phyloP scores from a whole-genome alignment of 2,329 filamentous ascomycete species.

The Fusarium avenaceum region DNA sequence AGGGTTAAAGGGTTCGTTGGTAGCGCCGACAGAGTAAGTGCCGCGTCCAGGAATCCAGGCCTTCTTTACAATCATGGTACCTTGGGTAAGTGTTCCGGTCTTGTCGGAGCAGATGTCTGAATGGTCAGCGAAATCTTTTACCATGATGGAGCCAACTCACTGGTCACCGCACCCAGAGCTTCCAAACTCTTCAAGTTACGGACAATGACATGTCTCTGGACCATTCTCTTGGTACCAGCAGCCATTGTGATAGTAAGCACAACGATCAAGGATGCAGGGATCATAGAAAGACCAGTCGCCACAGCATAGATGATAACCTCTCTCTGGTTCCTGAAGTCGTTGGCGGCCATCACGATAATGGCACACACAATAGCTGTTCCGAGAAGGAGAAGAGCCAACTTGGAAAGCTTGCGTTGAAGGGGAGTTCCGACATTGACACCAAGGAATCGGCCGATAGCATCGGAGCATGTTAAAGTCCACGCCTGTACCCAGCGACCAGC shows the following conservation, averaged over 20 bases:
- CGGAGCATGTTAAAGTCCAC: conserved; percentile 59
- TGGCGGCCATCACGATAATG: conserved; percentile 77
- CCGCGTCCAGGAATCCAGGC: conserved; percentile 65
- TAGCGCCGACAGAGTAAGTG: conserved; percentile 61
- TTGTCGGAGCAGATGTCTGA: conserved; percentile 69
- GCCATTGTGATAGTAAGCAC: conserved; percentile 73
- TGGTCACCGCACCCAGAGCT: conserved; percentile 69
- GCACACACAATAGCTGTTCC: conserved; percentile 76
- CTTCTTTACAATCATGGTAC: conserved; percentile 68
- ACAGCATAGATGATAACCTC: conserved; percentile 71
- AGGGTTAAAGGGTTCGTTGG: conserved; percentile 70
- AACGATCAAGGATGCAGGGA: conserved; percentile 62
- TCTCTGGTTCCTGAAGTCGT: conserved; percentile 64
- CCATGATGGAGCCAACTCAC: no score
- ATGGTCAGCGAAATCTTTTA: conserved; percentile 35
- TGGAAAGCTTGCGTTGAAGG: conserved; percentile 76
- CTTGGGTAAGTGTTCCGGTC: conserved; percentile 67
- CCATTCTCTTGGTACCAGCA: conserved; percentile 66
- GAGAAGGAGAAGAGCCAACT: conserved; percentile 75
- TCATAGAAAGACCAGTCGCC: conserved; percentile 63
- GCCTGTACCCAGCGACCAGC: conserved; percentile 53
- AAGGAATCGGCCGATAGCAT: conserved; percentile 73
- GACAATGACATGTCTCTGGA: conserved; percentile 65
- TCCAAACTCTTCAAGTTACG: conserved; percentile 66
- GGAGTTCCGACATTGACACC: conserved; percentile 78